These are phyloP conservation scores for Triadica sebifera DNA, from an alignment of 345 rosid genomes.

Conservation along the genomic window DNA sequence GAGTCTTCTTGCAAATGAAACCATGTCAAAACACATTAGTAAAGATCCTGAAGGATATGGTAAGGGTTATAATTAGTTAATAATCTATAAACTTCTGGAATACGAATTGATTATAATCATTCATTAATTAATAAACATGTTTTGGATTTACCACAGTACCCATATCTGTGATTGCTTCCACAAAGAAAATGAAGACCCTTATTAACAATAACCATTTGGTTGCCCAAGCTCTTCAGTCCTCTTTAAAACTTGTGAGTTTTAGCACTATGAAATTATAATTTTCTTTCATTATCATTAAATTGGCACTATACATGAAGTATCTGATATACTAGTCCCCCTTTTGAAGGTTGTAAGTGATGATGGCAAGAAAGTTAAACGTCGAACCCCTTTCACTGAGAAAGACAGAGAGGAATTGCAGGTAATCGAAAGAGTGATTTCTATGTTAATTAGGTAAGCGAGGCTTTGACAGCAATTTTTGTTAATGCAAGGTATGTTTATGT, in stretches of 20 bases:
- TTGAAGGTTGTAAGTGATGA: slow-evolving; percentile 70
- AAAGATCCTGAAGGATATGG: slow-evolving; percentile 94
- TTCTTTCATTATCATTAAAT: background rate
- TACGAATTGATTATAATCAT: background rate
- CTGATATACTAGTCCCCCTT: background rate
- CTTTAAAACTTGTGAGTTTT: slow-evolving; percentile 73
- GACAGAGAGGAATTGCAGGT: slow-evolving; percentile 84
- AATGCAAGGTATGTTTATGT: no score
- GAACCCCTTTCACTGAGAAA: slow-evolving; percentile 67
- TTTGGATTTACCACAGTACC: slow-evolving; percentile 47
- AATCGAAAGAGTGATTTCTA: background rate
- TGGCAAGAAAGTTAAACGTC: slow-evolving; percentile 74
- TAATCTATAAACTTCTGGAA: background rate
- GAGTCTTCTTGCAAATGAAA: slow-evolving; percentile 89
- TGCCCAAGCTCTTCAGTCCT: slow-evolving; percentile 69
- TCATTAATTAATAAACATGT: background rate
- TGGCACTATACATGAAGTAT: background rate
- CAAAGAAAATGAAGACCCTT: slow-evolving; percentile 83
- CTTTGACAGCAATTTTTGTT: background rate
- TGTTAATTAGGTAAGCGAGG: background rate
- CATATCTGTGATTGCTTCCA: slow-evolving; percentile 61
- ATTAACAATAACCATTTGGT: slow-evolving; percentile 56
- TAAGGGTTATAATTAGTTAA: slow-evolving; percentile 31
- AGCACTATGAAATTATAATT: slow-evolving; percentile 7
- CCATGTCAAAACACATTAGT: slow-evolving; percentile 67